These are phyloP conservation scores for Syncephalis fuscata DNA, from an alignment of 371 early-diverging fungal genomes.

Conservation along the genomic window DNA sequence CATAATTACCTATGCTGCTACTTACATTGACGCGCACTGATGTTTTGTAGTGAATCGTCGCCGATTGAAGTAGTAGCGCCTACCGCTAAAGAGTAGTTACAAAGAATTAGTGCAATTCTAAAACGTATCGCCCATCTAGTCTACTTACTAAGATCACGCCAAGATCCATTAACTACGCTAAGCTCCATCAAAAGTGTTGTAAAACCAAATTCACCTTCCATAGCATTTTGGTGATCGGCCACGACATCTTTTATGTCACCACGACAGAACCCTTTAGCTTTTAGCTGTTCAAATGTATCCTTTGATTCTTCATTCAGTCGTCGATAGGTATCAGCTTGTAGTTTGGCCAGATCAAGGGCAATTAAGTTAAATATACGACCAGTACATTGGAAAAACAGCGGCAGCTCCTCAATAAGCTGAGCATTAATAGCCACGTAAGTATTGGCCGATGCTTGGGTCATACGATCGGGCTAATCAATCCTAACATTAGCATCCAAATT, in stretches of 20 bases:
- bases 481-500: background rate
- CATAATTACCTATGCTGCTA: too few species aligned
- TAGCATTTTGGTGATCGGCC: background rate
- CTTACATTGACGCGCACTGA: too few species aligned
- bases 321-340: conserved; percentile 29
- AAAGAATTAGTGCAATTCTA: background rate
- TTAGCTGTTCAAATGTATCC: background rate
- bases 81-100: background rate
- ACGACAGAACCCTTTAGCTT: background rate
- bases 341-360: conserved; percentile 28
- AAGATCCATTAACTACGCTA: background rate
- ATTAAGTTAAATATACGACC: conserved; percentile 42
- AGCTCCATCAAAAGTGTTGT: background rate
- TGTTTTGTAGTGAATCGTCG: background rate
- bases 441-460: conserved; percentile 47
- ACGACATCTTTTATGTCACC: background rate
- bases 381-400: conserved; percentile 39
- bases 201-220: background rate
- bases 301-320: conserved; percentile 4
- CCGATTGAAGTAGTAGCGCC: background rate
- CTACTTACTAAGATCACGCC: background rate
- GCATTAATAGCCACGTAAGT: conserved; percentile 56
- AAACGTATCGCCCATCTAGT: background rate
- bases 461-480: conserved; percentile 25
- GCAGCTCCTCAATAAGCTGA: conserved; percentile 62